Percentiles rank a stretch among this genome's conserved stretches.
Evolutionary conservation across 805 yeast species (phyloP).

Genomic region (Wickerhamiella vanderwaltii): DNA sequence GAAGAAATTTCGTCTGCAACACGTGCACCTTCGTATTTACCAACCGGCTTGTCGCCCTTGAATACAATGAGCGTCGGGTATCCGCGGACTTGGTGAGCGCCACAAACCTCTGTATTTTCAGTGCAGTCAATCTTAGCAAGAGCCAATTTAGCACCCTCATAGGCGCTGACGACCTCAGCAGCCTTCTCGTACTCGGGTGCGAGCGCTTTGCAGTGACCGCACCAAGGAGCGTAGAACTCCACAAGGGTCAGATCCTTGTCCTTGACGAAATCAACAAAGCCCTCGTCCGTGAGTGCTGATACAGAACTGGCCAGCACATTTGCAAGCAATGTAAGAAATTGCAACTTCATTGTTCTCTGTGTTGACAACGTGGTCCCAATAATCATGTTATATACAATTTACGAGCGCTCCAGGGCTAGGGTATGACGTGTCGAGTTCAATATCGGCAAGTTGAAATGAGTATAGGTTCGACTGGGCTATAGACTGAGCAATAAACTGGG

Average conservation of each 20-base stretch:
- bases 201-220: constrained; percentile 66
- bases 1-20: constrained; percentile 62
- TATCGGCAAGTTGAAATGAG: no score
- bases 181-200: constrained; percentile 30
- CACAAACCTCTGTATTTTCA: constrained; percentile 60
- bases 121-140: constrained; percentile 87
- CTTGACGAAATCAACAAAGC: constrained; percentile 52
- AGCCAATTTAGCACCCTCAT: constrained; percentile 17
- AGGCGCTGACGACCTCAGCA: constrained; percentile 15
- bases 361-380: no score
- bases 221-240: constrained; percentile 96
- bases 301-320: constrained; percentile 58
- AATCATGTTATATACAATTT: neutral
- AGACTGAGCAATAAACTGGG: no score
- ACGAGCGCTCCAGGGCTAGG: neutral
- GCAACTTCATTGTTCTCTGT: constrained; percentile 7
- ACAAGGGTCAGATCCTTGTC: constrained; percentile 70
- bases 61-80: constrained; percentile 77
- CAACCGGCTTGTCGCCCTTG: constrained; percentile 34
- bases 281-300: constrained; percentile 56
- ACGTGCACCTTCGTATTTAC: constrained; percentile 79
- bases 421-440: no score
- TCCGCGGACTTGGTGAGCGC: constrained; percentile 52
- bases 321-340: constrained; percentile 29
- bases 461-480: no score